Evolutionary conservation across 441 rosid genomes (phyloP).

Genomic region (Adansonia gregorii): DNA sequence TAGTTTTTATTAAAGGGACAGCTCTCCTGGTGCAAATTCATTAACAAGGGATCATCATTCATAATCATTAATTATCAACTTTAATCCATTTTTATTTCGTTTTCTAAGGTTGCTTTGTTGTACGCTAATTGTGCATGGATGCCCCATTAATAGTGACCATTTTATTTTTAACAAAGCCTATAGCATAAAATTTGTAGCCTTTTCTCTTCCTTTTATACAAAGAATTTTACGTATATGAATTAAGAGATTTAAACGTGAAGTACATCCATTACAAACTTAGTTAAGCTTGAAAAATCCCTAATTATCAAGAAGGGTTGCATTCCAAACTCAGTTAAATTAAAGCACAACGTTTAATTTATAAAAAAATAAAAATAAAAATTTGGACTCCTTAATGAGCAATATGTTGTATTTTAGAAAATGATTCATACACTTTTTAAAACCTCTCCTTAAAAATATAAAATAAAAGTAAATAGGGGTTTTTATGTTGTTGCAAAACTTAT

Average conservation of each 20-base stretch:
- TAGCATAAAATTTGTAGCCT: neutral
- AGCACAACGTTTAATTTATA: neutral
- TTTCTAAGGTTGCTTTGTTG: constrained; percentile 1
- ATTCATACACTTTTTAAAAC: neutral
- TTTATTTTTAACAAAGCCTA: neutral
- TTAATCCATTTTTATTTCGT: constrained; percentile 3
- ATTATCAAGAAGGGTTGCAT: neutral
- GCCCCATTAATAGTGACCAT: neutral
- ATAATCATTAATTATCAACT: constrained; percentile 7
- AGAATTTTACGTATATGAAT: too few relatives aligned
- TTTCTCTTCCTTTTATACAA: neutral
- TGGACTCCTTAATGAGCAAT: neutral
- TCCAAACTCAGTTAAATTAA: neutral
- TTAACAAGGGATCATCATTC: constrained; percentile 28
- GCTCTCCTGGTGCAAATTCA: constrained; percentile 48
- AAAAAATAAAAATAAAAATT: neutral
- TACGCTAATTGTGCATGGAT: neutral
- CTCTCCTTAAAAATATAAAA: too few relatives aligned
- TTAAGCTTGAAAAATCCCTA: neutral
- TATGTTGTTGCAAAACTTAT: too few relatives aligned
- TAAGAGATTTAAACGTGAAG: neutral
- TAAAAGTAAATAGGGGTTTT: too few relatives aligned
- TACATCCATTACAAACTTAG: neutral
- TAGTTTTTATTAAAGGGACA: constrained; percentile 42
- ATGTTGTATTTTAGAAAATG: neutral